phyloP scores from a whole-genome alignment of 2,329 filamentous ascomycete species.

The Harringtonia aguacate region DNA sequence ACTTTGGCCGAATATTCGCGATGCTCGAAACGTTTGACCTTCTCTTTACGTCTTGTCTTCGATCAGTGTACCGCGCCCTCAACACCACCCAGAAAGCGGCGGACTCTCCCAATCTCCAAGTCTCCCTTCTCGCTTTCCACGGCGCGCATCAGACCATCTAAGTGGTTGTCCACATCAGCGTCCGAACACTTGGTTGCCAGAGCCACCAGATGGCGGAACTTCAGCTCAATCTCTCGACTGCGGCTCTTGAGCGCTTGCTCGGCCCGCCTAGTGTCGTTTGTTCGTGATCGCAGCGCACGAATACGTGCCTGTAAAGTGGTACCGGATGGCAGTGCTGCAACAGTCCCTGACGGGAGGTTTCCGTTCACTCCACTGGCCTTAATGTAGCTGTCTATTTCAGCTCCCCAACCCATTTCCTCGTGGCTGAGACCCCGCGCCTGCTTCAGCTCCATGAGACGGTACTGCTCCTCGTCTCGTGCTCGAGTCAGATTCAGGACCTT shows the following conservation, averaged over 20 bases:
- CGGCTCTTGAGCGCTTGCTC: constrained; percentile 64
- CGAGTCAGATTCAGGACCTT: constrained; percentile 70
- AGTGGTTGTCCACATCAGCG: constrained; percentile 65
- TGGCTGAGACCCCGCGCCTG: constrained; percentile 13
- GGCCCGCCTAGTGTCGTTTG: constrained; percentile 54
- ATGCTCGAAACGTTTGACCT: too few species aligned
- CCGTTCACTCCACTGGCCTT: constrained; percentile 23
- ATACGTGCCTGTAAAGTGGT: constrained; percentile 56
- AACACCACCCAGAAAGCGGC: constrained; percentile 70
- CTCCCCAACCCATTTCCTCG: constrained; percentile 39
- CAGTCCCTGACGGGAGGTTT: constrained; percentile 15
- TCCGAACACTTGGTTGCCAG: constrained; percentile 76
- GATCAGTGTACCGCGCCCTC: constrained; percentile 39
- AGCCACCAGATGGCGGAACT: constrained; percentile 80
- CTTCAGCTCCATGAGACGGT: constrained; percentile 36
- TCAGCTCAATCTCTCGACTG: constrained; percentile 73
- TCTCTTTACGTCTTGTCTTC: too few species aligned
- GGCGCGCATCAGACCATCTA: constrained; percentile 72
- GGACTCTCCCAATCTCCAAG: constrained; percentile 64
- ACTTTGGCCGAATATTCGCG: too few species aligned
- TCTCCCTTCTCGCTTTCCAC: constrained; percentile 79
- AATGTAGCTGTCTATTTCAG: constrained; percentile 36
- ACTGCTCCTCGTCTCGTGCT: constrained; percentile 60
- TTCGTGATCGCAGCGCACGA: constrained; percentile 59
- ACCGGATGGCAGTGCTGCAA: constrained; percentile 43